A percentile compares a stretch with the other conserved stretches of the same genome.
phyloP scores from a whole-genome alignment of 345 rosid genomes.

The Salix purpurea region DNA sequence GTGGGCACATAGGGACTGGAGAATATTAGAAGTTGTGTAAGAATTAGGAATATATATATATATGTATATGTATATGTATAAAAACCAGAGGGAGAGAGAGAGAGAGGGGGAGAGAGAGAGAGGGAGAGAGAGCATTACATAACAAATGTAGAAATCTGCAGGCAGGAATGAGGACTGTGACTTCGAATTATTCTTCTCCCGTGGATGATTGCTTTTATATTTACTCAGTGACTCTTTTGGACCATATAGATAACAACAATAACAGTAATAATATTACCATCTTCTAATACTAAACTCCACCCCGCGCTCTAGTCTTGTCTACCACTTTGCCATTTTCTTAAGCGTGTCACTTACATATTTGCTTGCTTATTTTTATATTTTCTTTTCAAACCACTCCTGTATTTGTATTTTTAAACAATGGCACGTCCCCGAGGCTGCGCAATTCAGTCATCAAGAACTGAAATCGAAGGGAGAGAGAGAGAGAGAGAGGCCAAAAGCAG shows the following conservation, averaged over 20 bases:
- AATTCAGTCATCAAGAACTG: slow-evolving; percentile 25
- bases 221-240: slow-evolving; percentile 28
- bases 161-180: slow-evolving; percentile 51
- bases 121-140: slow-evolving; percentile 3
- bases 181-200: slow-evolving; percentile 79
- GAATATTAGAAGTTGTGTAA: neutral
- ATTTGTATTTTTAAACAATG: slow-evolving; percentile 3
- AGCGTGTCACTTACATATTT: neutral
- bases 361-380: neutral
- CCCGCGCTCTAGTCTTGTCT: neutral
- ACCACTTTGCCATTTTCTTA: neutral
- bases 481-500: neutral
- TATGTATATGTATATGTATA: too few species aligned
- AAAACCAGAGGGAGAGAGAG: too few species aligned
- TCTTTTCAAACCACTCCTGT: neutral
- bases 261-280: neutral
- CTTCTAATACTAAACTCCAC: too few species aligned
- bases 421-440: slow-evolving; percentile 46
- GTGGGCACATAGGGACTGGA: slow-evolving; percentile 23
- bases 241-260: neutral
- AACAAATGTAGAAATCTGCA: slow-evolving; percentile 44
- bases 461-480: slow-evolving; percentile 18
- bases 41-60: neutral
- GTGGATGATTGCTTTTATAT: slow-evolving; percentile 51
- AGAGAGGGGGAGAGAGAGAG: too few species aligned